Conservation (phyloP, 768 basidiomycete genomes). For the Tephrocybe sp. region DNA sequence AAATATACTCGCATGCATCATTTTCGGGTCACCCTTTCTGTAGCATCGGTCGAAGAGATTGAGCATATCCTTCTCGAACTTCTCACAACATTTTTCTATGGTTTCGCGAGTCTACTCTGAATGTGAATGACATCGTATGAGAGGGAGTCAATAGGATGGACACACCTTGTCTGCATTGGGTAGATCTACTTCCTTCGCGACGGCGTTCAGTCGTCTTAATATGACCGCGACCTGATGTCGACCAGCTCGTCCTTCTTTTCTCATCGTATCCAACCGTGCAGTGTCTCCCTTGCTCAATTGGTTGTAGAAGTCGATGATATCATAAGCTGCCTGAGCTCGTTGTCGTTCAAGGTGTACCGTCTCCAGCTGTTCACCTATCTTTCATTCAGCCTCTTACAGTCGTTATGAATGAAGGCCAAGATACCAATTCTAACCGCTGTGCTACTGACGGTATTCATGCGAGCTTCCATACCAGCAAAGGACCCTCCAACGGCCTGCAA, state of each 20-base stretch:
- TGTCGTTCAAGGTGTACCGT: slow-evolving; percentile 90
- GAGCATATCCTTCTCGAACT: slow-evolving; percentile 98
- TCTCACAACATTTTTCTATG: slow-evolving; percentile 97
- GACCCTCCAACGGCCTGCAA: slow-evolving; percentile 81
- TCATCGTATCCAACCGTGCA: slow-evolving; percentile 67
- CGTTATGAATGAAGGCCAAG: slow-evolving; percentile 2
- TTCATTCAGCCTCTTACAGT: slow-evolving; percentile 6
- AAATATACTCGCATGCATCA: slow-evolving; percentile 84
- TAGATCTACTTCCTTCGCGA: slow-evolving; percentile 93
- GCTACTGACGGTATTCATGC: slow-evolving; percentile 90
- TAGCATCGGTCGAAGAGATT: slow-evolving; percentile 95
- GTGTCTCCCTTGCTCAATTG: slow-evolving; percentile 87
- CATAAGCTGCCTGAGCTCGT: slow-evolving; percentile 90
- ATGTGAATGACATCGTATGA: not conserved
- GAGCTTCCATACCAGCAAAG: slow-evolving; percentile 85
- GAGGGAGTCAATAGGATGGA: not conserved
- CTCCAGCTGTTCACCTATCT: slow-evolving; percentile 90
- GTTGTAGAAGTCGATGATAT: slow-evolving; percentile 92
- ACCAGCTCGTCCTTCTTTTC: slow-evolving; percentile 88
- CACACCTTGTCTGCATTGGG: slow-evolving; percentile 76
- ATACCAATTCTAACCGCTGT: slow-evolving; percentile 92
- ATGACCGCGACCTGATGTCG: slow-evolving; percentile 87
- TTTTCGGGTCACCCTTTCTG: slow-evolving; percentile 95
- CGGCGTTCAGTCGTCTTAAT: slow-evolving; percentile 77
- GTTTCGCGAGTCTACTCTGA: slow-evolving; percentile 73